Percentiles rank a stretch among this genome's conserved stretches.
Evolutionary conservation across 2,329 filamentous ascomycete genomes (phyloP).

Genomic region (Colletotrichum eleusines): DNA sequence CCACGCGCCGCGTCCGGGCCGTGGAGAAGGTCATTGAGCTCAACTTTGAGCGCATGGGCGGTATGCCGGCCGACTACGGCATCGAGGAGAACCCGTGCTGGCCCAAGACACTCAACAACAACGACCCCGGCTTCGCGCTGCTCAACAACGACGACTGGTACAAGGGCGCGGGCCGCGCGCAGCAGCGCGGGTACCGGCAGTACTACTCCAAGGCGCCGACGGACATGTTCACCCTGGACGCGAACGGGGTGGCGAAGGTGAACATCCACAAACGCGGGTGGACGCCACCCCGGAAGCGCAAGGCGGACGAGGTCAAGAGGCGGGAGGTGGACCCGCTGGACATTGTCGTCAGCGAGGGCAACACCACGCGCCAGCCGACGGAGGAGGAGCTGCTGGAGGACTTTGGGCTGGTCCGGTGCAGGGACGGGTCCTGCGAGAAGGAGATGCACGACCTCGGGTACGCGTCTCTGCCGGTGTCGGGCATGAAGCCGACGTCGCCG

Average conservation of each 20-base stretch:
- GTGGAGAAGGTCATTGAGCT: slow-evolving; percentile 19
- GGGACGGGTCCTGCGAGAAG: slow-evolving; percentile 8
- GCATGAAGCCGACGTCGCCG: slow-evolving; percentile 8
- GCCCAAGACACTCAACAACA: slow-evolving; percentile 7
- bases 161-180: slow-evolving; percentile 1
- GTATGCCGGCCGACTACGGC: slow-evolving; percentile 4
- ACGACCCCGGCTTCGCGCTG: slow-evolving; percentile 7
- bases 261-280: slow-evolving; percentile 8
- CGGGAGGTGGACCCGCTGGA: slow-evolving; percentile 11
- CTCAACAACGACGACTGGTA: slow-evolving; percentile 12
- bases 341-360: slow-evolving; percentile 9
- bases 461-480: slow-evolving; percentile 11
- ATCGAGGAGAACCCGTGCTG: slow-evolving; percentile 12
- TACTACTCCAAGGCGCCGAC: slow-evolving; percentile 1
- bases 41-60: slow-evolving; percentile 13
- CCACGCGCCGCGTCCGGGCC: slow-evolving; percentile 5
- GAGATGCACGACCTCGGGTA: slow-evolving; percentile 11
- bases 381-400: slow-evolving; percentile 10
- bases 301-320: slow-evolving; percentile 8
- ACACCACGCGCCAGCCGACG: slow-evolving; percentile 8
- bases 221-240: slow-evolving; percentile 6
- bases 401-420: slow-evolving; percentile 11
- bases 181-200: slow-evolving; percentile 10
- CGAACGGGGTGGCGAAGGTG: slow-evolving; percentile 5
- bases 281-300: slow-evolving; percentile 2